Base-by-base conservation (phyloP, 1,284 basidiomycete genomes). In the Austroboletus olivaceoglutinosus region DNA sequence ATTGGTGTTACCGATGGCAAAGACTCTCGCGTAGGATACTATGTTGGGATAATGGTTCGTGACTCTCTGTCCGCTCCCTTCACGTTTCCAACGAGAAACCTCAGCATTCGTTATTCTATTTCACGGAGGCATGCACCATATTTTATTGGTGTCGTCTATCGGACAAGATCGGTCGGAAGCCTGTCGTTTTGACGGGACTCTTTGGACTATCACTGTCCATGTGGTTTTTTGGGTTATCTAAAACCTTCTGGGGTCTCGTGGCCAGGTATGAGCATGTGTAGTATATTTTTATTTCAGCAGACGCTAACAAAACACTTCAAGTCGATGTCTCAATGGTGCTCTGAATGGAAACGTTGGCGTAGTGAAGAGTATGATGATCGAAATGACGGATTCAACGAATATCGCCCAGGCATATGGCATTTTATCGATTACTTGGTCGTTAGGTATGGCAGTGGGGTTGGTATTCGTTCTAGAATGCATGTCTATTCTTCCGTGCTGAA, bases 71-170 rank as follows among this genome's bases (percentile, higher is more conserved):
- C n/a, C 23, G 5, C 23, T 25, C 23, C 8, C 22, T 39, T 52
- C 55, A 5, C 29, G 7, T 29, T 41, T 52, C 58, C 6, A 54
- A 12, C 5, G 33, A 13, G 34, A 7, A 7, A 3, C 1, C 21
- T 7, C 50, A 81, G 79, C 71, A 80, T 69, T 78, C 78, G 2
- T 62, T 78, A 34, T 81, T 81, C 69, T 81, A 74, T 54, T 68
- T 78, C 18, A 76, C 76, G 4, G 76, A 81, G 56, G 76, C 79
- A 5, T 58, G 76, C 48, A 82, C 80, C 4, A 77, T 85, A 25
- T 73, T 85, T 33, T 79, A 83, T 56, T 88, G 85, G 85, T 83
- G 82, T 61, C 75, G 80, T 29, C 60, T 78, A 4, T 88, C 86
- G 2, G 86, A 88, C 61, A 67, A 73, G 34, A 70, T 86, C 18